Percentiles rank a stretch among this genome's conserved stretches.
These are phyloP conservation scores for Cutaneotrichosporon arboriforme DNA, from an alignment of 1,284 basidiomycete species.

Conservation along the genomic window DNA sequence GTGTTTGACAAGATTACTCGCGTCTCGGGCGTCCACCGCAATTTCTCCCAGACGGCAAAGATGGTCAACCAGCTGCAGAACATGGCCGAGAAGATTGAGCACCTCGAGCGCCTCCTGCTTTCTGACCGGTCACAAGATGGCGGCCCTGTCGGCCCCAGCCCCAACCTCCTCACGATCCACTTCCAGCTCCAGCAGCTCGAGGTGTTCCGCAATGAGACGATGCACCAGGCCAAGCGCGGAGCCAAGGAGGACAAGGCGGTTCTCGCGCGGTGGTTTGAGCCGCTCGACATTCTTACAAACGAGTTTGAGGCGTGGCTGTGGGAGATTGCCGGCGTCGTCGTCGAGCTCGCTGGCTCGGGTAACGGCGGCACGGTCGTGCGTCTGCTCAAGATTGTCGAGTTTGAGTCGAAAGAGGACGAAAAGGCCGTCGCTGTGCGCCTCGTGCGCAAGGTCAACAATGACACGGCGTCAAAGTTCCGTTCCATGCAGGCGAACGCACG, in stretches of 20 bases:
- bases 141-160: constrained; percentile 71
- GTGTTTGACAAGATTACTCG: constrained; percentile 87
- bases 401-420: constrained; percentile 89
- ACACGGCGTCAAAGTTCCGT: constrained; percentile 82
- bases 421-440: constrained; percentile 90
- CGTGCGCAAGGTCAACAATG: constrained; percentile 85
- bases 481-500: constrained; percentile 89
- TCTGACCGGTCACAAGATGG: constrained; percentile 59
- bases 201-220: constrained; percentile 84
- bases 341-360: constrained; percentile 74
- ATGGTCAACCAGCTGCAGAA: constrained; percentile 88
- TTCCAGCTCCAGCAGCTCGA: constrained; percentile 85
- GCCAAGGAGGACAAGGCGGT: constrained; percentile 58
- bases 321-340: constrained; percentile 67
- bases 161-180: constrained; percentile 84
- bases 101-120: constrained; percentile 71
- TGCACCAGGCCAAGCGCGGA: constrained; percentile 83
- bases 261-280: constrained; percentile 75
- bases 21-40: constrained; percentile 90
- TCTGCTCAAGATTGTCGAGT: constrained; percentile 86
- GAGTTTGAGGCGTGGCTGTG: constrained; percentile 85
- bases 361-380: constrained; percentile 81
- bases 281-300: constrained; percentile 72
- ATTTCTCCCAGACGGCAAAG: constrained; percentile 90
- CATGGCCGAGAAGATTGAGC: constrained; percentile 78